Base-by-base conservation (phyloP, 768 basidiomycete genomes). In the Agrocybe pediades region DNA sequence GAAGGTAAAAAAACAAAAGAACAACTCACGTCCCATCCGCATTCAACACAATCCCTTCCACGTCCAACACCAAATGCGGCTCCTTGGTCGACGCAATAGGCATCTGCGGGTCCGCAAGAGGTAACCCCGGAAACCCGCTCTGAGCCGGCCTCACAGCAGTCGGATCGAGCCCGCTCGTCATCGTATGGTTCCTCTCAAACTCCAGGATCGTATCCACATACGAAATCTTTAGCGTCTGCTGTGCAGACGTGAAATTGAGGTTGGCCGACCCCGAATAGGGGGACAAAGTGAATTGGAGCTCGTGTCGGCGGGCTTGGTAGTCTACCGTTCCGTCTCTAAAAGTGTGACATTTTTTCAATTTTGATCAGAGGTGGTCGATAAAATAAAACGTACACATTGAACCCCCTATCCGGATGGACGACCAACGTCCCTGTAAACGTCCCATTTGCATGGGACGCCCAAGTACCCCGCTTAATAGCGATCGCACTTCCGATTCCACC, bases 401-500 rank as follows among this genome's bases (percentile, higher is more conserved):
- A 84, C 6, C 83, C 83, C 21, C 83, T 72, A 60, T 86, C 84
- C 11, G 82, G 82, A 55, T 83, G 83, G 1, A 76, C 77, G n/a
- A 81, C 61, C 29, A 85, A 63, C 1, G 78, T 81, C 9, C 84
- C 84, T 2, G 70, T 67, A 62, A 74, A 84, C 1, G 67, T 68
- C 2, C 78, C 80, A 56, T 77, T 57, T 2, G 56, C 41, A 3
- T 55, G 39, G 30, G 49, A 46, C n/a, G 23, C 33, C 26, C 48
- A 58, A 15, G 52, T 52, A 13, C 54, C 52, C 5, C 56, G 70
- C 66, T 85, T 79, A 51, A 87, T 56, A 1, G 83, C 76, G 19
- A 86, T 83, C 1, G 82, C 83, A 49, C 83, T 84, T 16, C 85
- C 85, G 17, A 86, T 75, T 9, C 84, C 84, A 19, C 86, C 86